Conservation (phyloP, 1,284 basidiomycete genomes). For the Pisolithus thermaeus region DNA sequence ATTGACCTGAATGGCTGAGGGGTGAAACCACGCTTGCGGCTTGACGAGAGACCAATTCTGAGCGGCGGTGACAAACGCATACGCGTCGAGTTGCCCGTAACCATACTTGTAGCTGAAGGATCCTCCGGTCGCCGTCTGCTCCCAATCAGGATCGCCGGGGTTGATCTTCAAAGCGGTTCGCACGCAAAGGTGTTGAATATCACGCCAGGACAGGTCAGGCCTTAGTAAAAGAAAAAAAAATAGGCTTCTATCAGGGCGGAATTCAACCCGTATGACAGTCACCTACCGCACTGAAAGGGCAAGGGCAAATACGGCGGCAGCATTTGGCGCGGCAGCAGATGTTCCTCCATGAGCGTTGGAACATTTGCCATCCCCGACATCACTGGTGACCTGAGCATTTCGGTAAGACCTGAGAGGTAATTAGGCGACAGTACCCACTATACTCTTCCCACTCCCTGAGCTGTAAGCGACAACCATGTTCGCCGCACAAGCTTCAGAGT, state of each 20-base stretch:
- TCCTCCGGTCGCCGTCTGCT: slow-evolving; percentile 72
- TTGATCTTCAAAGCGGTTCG: slow-evolving; percentile 79
- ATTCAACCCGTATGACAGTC: not conserved
- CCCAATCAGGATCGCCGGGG: slow-evolving; percentile 92
- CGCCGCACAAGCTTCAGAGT: slow-evolving; percentile 95
- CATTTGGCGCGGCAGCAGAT: slow-evolving; percentile 95
- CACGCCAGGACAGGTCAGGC: slow-evolving; percentile 91
- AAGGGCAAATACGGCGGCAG: slow-evolving; percentile 86
- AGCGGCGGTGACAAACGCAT: slow-evolving; percentile 77
- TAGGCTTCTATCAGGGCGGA: slow-evolving; percentile 5
- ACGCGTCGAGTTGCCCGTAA: slow-evolving; percentile 87
- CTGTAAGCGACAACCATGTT: slow-evolving; percentile 97
- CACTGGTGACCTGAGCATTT: slow-evolving; percentile 79
- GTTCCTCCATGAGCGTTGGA: slow-evolving; percentile 89
- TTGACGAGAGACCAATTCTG: slow-evolving; percentile 85
- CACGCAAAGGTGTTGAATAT: slow-evolving; percentile 90
- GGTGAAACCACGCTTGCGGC: slow-evolving; percentile 88
- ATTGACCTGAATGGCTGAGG: slow-evolving; percentile 64
- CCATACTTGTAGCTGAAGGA: slow-evolving; percentile 97
- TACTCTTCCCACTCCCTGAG: slow-evolving; percentile 91
- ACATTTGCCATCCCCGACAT: slow-evolving; percentile 84
- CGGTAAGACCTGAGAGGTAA: slow-evolving; percentile 13
- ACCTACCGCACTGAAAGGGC: slow-evolving; percentile 78
- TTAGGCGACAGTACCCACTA: slow-evolving; percentile 50
- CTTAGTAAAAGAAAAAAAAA: slow-evolving; percentile 4